Percentiles rank a stretch among this genome's conserved stretches.
phyloP scores from a whole-genome alignment of 164 flowering plant genomes.

The Euptelea pleiosperma region DNA sequence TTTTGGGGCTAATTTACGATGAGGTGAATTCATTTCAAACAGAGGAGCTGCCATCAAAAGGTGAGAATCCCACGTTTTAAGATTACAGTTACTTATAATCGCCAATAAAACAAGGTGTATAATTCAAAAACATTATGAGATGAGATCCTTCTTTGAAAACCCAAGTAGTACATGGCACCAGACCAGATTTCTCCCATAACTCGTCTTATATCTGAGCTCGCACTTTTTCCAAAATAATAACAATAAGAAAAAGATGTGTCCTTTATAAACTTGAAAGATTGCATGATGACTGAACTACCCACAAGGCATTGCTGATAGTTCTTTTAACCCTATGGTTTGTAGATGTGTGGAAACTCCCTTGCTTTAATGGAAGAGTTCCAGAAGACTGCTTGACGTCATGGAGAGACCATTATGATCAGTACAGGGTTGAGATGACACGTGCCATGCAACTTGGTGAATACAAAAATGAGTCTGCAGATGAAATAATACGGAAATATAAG shows the following conservation, averaged over 20 bases:
- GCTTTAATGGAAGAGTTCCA: constrained; percentile 45
- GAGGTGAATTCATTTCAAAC: constrained; percentile 24
- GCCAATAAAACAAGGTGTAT: too few relatives aligned
- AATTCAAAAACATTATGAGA: too few relatives aligned
- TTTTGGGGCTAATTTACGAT: constrained; percentile 70
- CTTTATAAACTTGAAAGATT: too few relatives aligned
- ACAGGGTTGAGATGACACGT: constrained; percentile 50
- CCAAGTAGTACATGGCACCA: too few relatives aligned
- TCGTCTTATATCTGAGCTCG: too few relatives aligned
- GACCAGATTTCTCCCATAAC: too few relatives aligned
- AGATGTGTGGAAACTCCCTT: constrained; percentile 56
- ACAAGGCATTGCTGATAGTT: background rate
- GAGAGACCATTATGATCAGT: constrained; percentile 37
- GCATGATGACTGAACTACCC: too few relatives aligned
- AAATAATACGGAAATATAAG: constrained; percentile 50
- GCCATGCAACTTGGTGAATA: constrained; percentile 30
- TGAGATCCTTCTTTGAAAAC: too few relatives aligned
- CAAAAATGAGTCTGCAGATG: constrained; percentile 35
- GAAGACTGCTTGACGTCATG: constrained; percentile 26
- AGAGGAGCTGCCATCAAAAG: constrained; percentile 13
- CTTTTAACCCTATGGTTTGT: constrained; percentile 2
- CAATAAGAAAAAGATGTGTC: too few relatives aligned
- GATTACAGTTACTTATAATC: background rate
- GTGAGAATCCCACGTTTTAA: constrained; percentile 19
- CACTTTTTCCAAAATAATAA: too few relatives aligned